These are phyloP conservation scores for Croton laevigatus DNA, from an alignment of 441 rosid species.

Conservation along the genomic window DNA sequence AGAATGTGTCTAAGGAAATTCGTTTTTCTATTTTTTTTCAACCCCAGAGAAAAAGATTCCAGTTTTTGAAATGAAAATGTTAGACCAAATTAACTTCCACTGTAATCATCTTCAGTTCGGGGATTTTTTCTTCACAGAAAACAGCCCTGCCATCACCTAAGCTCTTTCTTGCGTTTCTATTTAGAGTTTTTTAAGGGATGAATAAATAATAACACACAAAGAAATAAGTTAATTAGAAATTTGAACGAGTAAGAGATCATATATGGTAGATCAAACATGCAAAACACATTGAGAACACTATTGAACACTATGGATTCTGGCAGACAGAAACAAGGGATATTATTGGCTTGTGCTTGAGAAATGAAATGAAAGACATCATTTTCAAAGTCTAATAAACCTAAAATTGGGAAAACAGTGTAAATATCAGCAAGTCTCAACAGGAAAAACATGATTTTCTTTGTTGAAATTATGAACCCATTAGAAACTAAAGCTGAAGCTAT, in stretches of 20 bases:
- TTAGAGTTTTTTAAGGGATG: not conserved
- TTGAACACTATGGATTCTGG: not conserved
- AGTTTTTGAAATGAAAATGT: too few relatives aligned
- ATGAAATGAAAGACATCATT: not conserved
- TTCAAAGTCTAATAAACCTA: not conserved
- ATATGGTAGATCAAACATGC: slow-evolving; percentile 12
- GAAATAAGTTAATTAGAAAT: not conserved
- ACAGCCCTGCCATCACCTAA: not conserved
- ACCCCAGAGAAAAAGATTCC: too few relatives aligned
- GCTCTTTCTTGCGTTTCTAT: not conserved
- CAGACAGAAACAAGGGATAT: not conserved
- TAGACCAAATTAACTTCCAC: too few relatives aligned
- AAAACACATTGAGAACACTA: not conserved
- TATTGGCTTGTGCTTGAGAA: not conserved
- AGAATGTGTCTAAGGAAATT: too few relatives aligned
- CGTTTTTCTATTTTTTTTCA: too few relatives aligned
- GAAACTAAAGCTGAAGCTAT: not conserved
- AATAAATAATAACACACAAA: not conserved
- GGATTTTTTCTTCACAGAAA: not conserved
- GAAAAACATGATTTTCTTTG: not conserved
- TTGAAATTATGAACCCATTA: not conserved
- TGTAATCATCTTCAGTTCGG: not conserved
- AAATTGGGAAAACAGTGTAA: not conserved
- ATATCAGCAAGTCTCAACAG: not conserved
- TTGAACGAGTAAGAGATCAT: not conserved